Base-by-base conservation (phyloP, 129 eudicot genomes). In the Flaveria ramosissima region DNA sequence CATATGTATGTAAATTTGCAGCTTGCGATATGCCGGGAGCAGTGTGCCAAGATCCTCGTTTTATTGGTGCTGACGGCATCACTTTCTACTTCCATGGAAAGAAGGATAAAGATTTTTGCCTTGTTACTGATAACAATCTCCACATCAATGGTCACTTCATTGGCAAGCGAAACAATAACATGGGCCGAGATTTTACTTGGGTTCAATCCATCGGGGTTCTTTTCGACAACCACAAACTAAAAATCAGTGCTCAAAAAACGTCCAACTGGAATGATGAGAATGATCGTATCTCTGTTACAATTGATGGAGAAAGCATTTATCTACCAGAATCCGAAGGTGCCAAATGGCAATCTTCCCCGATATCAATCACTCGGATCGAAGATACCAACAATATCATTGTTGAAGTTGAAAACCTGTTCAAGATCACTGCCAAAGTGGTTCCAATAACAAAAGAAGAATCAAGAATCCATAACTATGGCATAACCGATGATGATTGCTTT, bases 171-270 rank as follows among this genome's bases (percentile, higher is more conserved):
- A 86, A 77, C 84, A 70, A 62, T n/a, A 77, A 86, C 82, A 86
- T 86, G 94, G 84, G 87, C 1, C 80, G 94, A 39, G 97, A 91
- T 83, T 91, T 88, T 83, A 91, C 97, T 12, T 91, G 97, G 97
- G 97, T 91, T 30, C 92, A 88, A 79, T 86, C 97, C 52, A 81
- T 91, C 42, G 89, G 78, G 43, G 80, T 91, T 77, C 89, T 88
- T 78, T 88, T 84, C 41, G 82, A 73, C 57, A 72, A 81, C 71
- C 89, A 88, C 83, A 83, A 78, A 4, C 83, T 91, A 70, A 60
- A 70, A 81, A 55, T 91, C 6, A 83, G 84, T 6, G 92, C 94
- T 14, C 52, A 73, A 66, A 86, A 88, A 23, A 86, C 97, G 36
- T 75, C 93, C 42, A 59, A 78, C 16, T 91, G 93, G 97, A 85